Base-by-base conservation (phyloP, 2,329 filamentous ascomycete species). In the Talaromyces sp. region DNA sequence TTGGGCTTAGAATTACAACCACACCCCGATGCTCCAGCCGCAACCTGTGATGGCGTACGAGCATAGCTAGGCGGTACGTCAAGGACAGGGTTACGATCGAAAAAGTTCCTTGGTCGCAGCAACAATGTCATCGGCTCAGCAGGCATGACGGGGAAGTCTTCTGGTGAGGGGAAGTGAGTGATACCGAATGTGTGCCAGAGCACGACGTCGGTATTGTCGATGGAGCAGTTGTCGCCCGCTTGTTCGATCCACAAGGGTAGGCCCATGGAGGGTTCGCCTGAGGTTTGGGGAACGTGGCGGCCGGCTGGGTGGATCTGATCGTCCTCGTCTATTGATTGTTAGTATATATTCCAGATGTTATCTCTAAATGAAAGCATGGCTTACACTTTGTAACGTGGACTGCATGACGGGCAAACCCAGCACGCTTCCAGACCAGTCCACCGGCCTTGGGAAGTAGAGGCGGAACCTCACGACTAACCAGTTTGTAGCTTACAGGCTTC, bases 111-210 rank as follows among this genome's bases (percentile, higher is more conserved):
- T 3, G 92, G 92, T 37, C 91, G 82, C 47, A 96, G 82, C 41
- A 96, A 83, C 70, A 96, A 81, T 1, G 87, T 91, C 85, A 97
- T 93, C 0, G 91, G 90, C 81, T 93, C 90, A 0, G 87, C 90
- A 0, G 92, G 92, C 93, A 97, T 97, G 70, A 97, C 84, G 35
- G 93, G 93, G 81, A 92, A 97, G 77, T 97, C 93, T 75, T 97
- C 93, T 0, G 93, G 92, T 0, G 90, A 82, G 0, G 93, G 93
- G 82, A 97, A 94, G 75, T 97, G 93, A 0, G 90, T 94, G 41
- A 97, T 83, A 41, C 93, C 93, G 73, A 97, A 97, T 0, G 92
- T 96, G 79, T 97, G 93, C 93, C 93, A 97, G 17, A 97, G 85
- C 1, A 97, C 93, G 35, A 97, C 81, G 74, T 97, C 91, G 0